These are phyloP conservation scores for Hyparrhenia diplandra DNA, from an alignment of 176 grass and related monocot genomes.

Conservation along the genomic window DNA sequence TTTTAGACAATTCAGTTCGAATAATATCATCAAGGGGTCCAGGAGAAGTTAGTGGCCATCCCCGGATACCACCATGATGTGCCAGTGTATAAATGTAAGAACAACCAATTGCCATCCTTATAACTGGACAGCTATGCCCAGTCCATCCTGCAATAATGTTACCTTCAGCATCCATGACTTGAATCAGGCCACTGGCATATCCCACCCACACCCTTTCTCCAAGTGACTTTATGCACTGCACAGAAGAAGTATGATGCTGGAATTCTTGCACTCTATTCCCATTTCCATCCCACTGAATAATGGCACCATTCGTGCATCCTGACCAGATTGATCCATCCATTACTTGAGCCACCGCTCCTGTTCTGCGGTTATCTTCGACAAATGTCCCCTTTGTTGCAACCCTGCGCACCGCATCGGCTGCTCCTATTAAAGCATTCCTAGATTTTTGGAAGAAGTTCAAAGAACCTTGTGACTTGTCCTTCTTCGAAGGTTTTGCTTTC, in stretches of 20 bases:
- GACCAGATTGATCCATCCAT: conserved; percentile 82
- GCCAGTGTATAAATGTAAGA: conserved; percentile 82
- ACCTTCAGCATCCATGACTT: conserved; percentile 74
- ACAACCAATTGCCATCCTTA: conserved; percentile 69
- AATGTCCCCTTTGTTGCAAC: conserved; percentile 89
- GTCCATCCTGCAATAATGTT: conserved; percentile 87
- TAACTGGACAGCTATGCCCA: conserved; percentile 79
- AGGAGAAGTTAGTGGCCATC: conserved; percentile 83
- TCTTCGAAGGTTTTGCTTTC: conserved; percentile 81
- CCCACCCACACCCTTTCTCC: conserved; percentile 83
- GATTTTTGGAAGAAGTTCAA: conserved; percentile 94
- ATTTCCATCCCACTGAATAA: conserved; percentile 85
- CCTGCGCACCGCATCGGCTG: conserved; percentile 80
- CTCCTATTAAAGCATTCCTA: conserved; percentile 86
- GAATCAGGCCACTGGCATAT: conserved; percentile 76
- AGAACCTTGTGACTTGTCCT: conserved; percentile 79
- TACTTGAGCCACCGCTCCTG: conserved; percentile 62
- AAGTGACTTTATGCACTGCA: conserved; percentile 85
- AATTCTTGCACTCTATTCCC: conserved; percentile 71
- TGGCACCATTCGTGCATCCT: conserved; percentile 82
- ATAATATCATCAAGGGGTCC: conserved; percentile 83
- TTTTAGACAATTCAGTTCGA: conserved; percentile 71
- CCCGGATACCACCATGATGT: conserved; percentile 93
- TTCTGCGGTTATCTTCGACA: conserved; percentile 80
- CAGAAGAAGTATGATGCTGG: conserved; percentile 74